phyloP scores from a whole-genome alignment of 768 basidiomycete species.

The Trichaptum fuscoviolaceum region DNA sequence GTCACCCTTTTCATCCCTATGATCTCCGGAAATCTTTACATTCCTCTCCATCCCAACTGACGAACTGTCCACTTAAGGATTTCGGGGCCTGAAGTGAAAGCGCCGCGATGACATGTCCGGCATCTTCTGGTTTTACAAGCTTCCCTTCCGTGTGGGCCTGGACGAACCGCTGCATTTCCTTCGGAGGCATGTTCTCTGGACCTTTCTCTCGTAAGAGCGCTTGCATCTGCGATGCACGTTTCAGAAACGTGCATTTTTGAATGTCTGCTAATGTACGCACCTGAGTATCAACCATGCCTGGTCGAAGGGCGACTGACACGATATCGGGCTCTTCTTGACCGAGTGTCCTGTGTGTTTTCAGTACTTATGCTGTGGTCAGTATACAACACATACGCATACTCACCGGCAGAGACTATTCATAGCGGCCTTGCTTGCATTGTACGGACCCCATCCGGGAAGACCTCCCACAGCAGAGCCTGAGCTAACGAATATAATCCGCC shows the following conservation, averaged over 20 bases:
- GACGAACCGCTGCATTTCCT: constrained; percentile 54
- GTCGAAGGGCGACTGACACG: constrained; percentile 71
- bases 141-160: constrained; percentile 55
- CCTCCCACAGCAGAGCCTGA: constrained; percentile 77
- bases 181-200: constrained; percentile 44
- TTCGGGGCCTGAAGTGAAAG: constrained; percentile 62
- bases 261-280: constrained; percentile 38
- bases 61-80: constrained; percentile 66
- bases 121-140: constrained; percentile 69
- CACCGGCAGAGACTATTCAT: constrained; percentile 83
- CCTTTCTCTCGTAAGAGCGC: constrained; percentile 44
- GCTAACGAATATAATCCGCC: constrained; percentile 75
- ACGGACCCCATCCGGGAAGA: constrained; percentile 70
- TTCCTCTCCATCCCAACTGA: constrained; percentile 74
- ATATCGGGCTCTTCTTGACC: constrained; percentile 80
- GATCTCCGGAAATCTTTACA: constrained; percentile 47
- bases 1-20: neutral
- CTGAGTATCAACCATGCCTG: constrained; percentile 81
- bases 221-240: constrained; percentile 59
- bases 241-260: neutral
- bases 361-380: neutral
- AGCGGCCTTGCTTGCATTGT: constrained; percentile 82
- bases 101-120: constrained; percentile 74
- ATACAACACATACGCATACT: constrained; percentile 5
- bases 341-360: constrained; percentile 54